Evolutionary conservation across 108 stramenopile species (phyloP).

Genomic region (Licmophora abbreviata): DNA sequence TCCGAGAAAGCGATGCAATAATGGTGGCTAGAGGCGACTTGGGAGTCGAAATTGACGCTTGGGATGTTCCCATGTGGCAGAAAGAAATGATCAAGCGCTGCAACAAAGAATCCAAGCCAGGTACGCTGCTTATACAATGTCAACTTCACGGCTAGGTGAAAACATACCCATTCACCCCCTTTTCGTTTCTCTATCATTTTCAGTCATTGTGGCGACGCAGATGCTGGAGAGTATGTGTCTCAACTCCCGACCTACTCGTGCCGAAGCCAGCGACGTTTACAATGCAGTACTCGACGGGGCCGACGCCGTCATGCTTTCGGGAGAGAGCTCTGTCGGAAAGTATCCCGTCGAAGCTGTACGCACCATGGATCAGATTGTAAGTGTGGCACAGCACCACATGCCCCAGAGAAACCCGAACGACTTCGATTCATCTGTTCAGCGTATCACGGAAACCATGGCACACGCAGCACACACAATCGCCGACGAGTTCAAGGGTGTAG

Average conservation of each 20-base stretch:
- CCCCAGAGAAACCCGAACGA: no score
- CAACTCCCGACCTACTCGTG: constrained; percentile 65
- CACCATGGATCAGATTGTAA: constrained; percentile 55
- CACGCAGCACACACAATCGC: no score
- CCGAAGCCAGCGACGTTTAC: constrained; percentile 66
- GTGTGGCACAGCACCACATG: no score
- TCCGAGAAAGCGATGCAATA: constrained; percentile 14
- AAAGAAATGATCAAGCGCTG: constrained; percentile 44
- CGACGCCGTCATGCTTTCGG: constrained; percentile 69
- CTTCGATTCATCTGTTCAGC: no score
- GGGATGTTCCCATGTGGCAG: constrained; percentile 40
- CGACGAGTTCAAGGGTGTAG: no score
- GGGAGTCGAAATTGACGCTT: constrained; percentile 34
- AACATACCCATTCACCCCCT: no score
- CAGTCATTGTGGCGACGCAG: constrained; percentile 67
- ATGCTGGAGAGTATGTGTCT: constrained; percentile 61
- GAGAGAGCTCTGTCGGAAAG: constrained; percentile 65
- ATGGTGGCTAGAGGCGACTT: constrained; percentile 19
- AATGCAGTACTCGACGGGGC: constrained; percentile 77
- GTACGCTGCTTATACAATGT: no score
- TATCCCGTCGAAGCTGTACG: constrained; percentile 53
- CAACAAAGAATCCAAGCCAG: constrained; percentile 36
- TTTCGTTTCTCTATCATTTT: no score
- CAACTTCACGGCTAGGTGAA: no score
- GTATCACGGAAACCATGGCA: no score